Percentiles rank a stretch among this genome's conserved stretches.
phyloP scores from a whole-genome alignment of 345 rosid genomes.

The Lepidium aucheri region DNA sequence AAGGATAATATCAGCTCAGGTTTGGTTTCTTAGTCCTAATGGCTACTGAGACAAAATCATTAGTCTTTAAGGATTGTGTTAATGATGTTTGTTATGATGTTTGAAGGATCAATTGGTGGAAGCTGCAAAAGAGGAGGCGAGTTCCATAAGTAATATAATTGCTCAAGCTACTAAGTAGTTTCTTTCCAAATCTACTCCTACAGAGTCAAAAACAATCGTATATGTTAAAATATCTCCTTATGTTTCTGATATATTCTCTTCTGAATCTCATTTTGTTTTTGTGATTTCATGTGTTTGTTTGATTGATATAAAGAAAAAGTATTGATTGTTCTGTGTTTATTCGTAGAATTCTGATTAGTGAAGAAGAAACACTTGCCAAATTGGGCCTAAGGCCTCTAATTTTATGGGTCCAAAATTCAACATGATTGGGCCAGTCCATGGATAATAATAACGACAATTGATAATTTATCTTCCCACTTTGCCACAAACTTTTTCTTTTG shows the following conservation, averaged over 20 bases:
- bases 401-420: background rate
- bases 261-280: conserved; percentile 1
- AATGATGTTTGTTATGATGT: background rate
- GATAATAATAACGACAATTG: background rate
- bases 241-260: background rate
- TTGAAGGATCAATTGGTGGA: conserved; percentile 90
- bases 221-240: background rate
- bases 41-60: background rate
- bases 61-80: background rate
- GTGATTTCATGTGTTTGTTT: conserved; percentile 7
- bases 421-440: background rate
- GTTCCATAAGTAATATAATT: conserved; percentile 86
- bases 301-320: background rate
- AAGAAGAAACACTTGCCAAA: background rate
- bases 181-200: background rate
- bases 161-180: conserved; percentile 93
- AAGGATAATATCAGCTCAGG: conserved; percentile 85
- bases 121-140: conserved; percentile 87
- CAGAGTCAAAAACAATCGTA: background rate
- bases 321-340: background rate
- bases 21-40: conserved; percentile 14
- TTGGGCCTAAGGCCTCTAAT: background rate
- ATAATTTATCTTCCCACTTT: background rate
- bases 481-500: background rate
- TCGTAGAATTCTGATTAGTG: too few species aligned